Conservation (phyloP, 805 yeast genomes). For the Lachancea sp. region DNA sequence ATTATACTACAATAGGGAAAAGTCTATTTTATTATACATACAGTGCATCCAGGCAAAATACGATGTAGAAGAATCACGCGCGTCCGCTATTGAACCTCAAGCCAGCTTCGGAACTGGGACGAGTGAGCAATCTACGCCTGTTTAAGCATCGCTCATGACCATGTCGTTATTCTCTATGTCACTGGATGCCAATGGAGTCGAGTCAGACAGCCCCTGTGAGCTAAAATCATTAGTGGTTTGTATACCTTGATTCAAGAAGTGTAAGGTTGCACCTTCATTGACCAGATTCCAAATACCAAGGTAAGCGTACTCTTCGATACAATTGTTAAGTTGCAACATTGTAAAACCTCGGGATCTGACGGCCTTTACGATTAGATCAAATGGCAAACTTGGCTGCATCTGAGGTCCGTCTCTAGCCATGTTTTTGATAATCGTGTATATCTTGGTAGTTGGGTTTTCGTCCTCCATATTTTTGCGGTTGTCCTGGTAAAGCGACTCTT, state of each 20-base stretch:
- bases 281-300: slow-evolving; percentile 71
- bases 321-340: slow-evolving; percentile 64
- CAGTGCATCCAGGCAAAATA: no score
- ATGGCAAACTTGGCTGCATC: slow-evolving; percentile 33
- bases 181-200: neutral
- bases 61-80: neutral
- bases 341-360: slow-evolving; percentile 80
- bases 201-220: neutral
- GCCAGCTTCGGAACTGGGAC: slow-evolving; percentile 7
- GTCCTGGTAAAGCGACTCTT: slow-evolving; percentile 63
- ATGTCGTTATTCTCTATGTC: neutral
- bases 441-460: slow-evolving; percentile 57
- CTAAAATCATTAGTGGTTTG: neutral
- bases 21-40: no score
- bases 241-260: slow-evolving; percentile 42
- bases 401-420: slow-evolving; percentile 40
- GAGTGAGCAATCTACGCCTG: neutral
- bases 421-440: slow-evolving; percentile 63
- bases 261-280: slow-evolving; percentile 61
- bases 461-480: slow-evolving; percentile 50
- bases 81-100: slow-evolving; percentile 6
- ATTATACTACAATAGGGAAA: no score
- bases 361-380: slow-evolving; percentile 51
- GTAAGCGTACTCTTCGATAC: slow-evolving; percentile 66
- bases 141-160: slow-evolving; percentile 5